These are phyloP conservation scores for Talaromyces proteolyticus DNA, from an alignment of 495 filamentous ascomycete genomes.

Conservation along the genomic window DNA sequence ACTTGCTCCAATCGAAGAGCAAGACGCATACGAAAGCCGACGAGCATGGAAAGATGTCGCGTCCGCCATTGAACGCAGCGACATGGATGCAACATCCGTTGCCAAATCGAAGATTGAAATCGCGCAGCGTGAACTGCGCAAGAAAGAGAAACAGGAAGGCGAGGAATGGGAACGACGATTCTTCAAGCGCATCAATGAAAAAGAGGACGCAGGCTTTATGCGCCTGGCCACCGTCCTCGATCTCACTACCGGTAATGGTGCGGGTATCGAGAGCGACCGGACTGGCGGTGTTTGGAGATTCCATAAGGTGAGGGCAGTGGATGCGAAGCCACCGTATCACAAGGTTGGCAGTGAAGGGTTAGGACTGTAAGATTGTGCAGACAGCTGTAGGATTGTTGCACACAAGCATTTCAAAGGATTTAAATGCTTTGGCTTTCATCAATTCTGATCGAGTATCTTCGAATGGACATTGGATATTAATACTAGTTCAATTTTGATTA, in stretches of 20 bases:
- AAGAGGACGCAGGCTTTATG: conserved; percentile 50
- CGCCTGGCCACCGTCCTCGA: conserved; percentile 51
- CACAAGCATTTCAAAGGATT: no score
- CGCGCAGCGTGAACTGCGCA: conserved; percentile 78
- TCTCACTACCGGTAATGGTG: conserved; percentile 27
- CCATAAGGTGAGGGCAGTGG: conserved; percentile 57
- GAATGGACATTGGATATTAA: no score
- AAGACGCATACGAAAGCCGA: conserved; percentile 83
- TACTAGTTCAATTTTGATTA: no score
- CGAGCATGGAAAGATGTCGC: conserved; percentile 87
- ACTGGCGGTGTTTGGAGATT: conserved; percentile 89
- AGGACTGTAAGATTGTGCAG: conserved; percentile 23
- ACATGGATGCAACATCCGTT: conserved; percentile 71
- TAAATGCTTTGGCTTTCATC: no score
- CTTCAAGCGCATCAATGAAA: conserved; percentile 55
- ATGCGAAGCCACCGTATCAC: conserved; percentile 38
- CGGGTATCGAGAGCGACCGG: conserved; percentile 60
- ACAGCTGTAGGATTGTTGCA: conserved; percentile 3
- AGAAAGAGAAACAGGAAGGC: conserved; percentile 70
- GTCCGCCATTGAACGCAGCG: conserved; percentile 65
- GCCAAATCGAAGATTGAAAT: conserved; percentile 92
- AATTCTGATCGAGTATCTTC: no score
- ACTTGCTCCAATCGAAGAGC: conserved; percentile 68
- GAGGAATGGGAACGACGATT: conserved; percentile 80
- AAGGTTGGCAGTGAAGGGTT: conserved; percentile 33